Conservation (phyloP, 2,329 filamentous ascomycete species). For the Aspergillus phoenicis region DNA sequence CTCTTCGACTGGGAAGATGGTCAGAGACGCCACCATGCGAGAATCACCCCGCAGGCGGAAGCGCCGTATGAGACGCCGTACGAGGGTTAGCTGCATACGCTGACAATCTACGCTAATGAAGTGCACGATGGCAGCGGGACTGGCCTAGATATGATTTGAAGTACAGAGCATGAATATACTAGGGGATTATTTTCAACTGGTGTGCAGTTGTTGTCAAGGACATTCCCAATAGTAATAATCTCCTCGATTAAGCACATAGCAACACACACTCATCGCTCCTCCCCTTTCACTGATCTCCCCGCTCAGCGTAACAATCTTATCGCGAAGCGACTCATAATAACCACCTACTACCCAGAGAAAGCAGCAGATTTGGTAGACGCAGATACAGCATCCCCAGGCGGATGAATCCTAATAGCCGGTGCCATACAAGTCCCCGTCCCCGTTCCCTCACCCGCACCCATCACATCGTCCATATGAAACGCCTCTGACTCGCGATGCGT, state of each 20-base stretch:
- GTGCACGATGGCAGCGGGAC: background rate
- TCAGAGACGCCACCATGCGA: constrained; percentile 74
- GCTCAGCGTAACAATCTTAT: no score
- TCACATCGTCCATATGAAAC: background rate
- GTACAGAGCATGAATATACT: background rate
- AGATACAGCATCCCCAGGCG: background rate
- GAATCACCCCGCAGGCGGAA: constrained; percentile 83
- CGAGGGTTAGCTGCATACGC: constrained; percentile 26
- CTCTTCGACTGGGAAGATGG: constrained; percentile 81
- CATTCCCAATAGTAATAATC: background rate
- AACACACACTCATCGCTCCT: no score
- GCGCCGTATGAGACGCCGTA: constrained; percentile 71
- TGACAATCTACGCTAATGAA: background rate
- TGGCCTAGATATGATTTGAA: background rate
- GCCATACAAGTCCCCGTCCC: background rate
- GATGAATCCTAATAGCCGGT: background rate
- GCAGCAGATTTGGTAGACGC: no score
- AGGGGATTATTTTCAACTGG: background rate
- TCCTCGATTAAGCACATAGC: no score
- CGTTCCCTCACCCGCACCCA: background rate
- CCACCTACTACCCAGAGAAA: no score
- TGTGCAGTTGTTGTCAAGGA: background rate
- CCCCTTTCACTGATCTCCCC: no score
- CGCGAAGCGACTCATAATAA: no score
- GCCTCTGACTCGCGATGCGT: background rate